Evolutionary conservation across 2,329 filamentous ascomycete genomes (phyloP), one percentile per base, ranked within the genome.

Genomic region (Cercospora brassicicola): DNA sequence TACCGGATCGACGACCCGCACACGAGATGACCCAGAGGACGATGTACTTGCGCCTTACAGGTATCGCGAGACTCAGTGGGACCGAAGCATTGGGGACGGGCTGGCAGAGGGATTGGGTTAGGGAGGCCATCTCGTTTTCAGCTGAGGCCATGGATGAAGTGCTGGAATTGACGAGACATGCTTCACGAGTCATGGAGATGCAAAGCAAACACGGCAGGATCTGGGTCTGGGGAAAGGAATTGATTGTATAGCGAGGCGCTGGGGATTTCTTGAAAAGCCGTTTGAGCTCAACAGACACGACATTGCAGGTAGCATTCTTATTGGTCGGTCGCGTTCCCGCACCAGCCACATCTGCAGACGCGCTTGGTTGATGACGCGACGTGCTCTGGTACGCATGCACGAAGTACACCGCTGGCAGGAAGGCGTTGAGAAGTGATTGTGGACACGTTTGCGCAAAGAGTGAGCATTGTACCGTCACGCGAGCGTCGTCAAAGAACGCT

Each of bases 11-110:
- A 71, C 74, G 15, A 78, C 74, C 36, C 68, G 77, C 36, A 76
- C 77, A 62, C 76, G 79, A 57, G 78, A 82, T 51, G 73, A 69
- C 11, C 66, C 72, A 1, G 75, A 79, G 39, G 81, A 83, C 45
- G 85, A 84, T 73, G 78, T 85, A 53, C 83, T 85, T 77, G 81
- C 79, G 56, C 85, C 84, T 77, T 78, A 82, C 63, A 78, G 83
- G 65, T 76, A 84, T 79, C 77, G 81, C 72, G 72, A 89, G 82
- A 72, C 86, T 80, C 79, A 82, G 42, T 81, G 81, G 67, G 86
- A 88, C 74, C 93, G 93, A 89, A 91, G 92, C 0, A 86, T 96
- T 60, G 91, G 91, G 0, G 93, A 97, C 77, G 93, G 96, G 76
- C 88, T 91, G 26, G 85, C 90, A 75, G 95, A 96, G 91, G 90